phyloP scores from a whole-genome alignment of 2,329 filamentous ascomycete species.

The Nigrospora oryzae region DNA sequence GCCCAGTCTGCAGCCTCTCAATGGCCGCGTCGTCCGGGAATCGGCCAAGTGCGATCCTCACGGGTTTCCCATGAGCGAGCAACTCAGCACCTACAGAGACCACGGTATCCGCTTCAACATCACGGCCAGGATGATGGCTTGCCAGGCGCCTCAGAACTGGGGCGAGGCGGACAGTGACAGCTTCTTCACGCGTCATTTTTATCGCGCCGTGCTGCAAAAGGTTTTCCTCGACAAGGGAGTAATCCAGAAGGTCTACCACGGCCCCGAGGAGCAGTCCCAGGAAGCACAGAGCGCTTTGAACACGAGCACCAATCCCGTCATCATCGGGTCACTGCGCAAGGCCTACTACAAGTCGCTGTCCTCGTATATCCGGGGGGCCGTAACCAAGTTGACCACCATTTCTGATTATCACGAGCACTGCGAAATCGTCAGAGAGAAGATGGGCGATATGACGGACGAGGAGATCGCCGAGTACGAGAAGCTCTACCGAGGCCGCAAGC shows the following conservation, averaged over 20 bases:
- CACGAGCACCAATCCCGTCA: conserved; percentile 66
- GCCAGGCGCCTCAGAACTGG: conserved; percentile 94
- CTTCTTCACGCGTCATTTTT: conserved; percentile 93
- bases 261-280: conserved; percentile 11
- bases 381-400: conserved; percentile 61
- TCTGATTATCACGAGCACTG: conserved; percentile 50
- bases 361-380: conserved; percentile 71
- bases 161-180: conserved; percentile 67
- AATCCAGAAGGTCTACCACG: conserved; percentile 50
- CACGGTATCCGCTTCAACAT: conserved; percentile 81
- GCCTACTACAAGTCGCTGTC: conserved; percentile 67
- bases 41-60: conserved; percentile 73
- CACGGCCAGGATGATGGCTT: conserved; percentile 95
- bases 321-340: conserved; percentile 80
- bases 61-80: conserved; percentile 86
- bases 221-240: conserved; percentile 85
- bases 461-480: conserved; percentile 65
- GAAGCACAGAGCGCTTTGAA: conserved; percentile 33
- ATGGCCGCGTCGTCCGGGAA: conserved; percentile 60
- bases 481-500: conserved; percentile 57
- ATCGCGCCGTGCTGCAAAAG: conserved; percentile 79
- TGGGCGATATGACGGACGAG: conserved; percentile 63
- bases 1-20: conserved; percentile 56
- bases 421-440: conserved; percentile 53
- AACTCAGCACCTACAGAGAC: conserved; percentile 48